A percentile compares a stretch with the other conserved stretches of the same genome.
phyloP scores from a whole-genome alignment of 2,329 filamentous ascomycete genomes.

The Trichoderma koningii region DNA sequence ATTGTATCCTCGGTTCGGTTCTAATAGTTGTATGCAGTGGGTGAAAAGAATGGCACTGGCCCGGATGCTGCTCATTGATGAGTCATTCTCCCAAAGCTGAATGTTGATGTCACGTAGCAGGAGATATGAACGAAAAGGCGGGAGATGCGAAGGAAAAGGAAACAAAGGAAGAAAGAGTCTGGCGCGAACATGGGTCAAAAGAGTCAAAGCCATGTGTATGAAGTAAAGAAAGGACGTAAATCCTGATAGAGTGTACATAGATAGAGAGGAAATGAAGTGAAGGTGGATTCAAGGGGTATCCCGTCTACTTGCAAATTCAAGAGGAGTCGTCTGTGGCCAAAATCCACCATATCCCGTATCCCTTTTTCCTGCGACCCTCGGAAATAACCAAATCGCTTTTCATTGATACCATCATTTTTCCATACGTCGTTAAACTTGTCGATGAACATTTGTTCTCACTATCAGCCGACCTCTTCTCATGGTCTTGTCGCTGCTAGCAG shows the following conservation, averaged over 20 bases:
- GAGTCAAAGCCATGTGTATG: not conserved
- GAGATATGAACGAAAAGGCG: not conserved
- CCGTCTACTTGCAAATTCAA: slow-evolving; percentile 38
- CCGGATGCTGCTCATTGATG: slow-evolving; percentile 48
- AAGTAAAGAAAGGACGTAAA: not conserved
- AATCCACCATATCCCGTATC: not conserved
- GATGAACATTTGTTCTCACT: not conserved
- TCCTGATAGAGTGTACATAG: not conserved
- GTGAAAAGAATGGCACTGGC: slow-evolving; percentile 57
- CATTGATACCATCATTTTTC: slow-evolving; percentile 21
- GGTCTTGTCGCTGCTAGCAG: not conserved
- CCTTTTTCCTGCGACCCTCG: slow-evolving; percentile 30
- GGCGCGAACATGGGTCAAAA: not conserved
- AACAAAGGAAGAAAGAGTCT: not conserved
- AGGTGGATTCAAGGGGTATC: slow-evolving; percentile 43
- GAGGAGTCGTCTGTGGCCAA: no score
- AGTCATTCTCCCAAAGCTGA: no score
- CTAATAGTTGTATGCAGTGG: slow-evolving; percentile 46
- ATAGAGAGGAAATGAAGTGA: not conserved
- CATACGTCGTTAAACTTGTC: slow-evolving; percentile 11
- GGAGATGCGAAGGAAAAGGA: not conserved
- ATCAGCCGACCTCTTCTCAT: not conserved
- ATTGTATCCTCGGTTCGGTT: slow-evolving; percentile 1
- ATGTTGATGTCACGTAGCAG: no score
- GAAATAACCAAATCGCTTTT: slow-evolving; percentile 32